Evolutionary conservation across 371 early-diverging fungal genomes (phyloP).

Genomic region (Saksenaea oblongispora): DNA sequence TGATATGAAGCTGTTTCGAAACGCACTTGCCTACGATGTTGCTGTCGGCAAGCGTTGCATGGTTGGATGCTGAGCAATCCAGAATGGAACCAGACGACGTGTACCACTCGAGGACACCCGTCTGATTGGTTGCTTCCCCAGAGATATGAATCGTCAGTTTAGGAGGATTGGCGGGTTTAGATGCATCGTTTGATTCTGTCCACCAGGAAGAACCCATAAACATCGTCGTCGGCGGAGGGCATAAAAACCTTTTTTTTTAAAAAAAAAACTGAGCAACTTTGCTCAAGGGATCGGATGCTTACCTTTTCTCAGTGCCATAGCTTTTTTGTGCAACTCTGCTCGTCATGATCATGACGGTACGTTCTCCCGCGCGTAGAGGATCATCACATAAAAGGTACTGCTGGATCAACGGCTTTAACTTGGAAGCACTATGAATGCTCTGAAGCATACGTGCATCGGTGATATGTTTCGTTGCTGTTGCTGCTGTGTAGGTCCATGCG

Average conservation of each 20-base stretch:
- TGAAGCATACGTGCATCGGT: slow-evolving; percentile 30
- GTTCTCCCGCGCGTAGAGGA: slow-evolving; percentile 55
- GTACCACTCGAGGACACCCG: slow-evolving; percentile 35
- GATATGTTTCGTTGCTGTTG: slow-evolving; percentile 17
- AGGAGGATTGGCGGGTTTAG: slow-evolving; percentile 16
- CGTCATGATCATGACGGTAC: slow-evolving; percentile 67
- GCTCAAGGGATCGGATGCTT: slow-evolving; percentile 9
- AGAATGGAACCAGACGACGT: slow-evolving; percentile 23
- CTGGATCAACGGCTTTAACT: slow-evolving; percentile 38
- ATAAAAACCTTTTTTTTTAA: slow-evolving; percentile 48
- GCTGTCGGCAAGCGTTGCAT: slow-evolving; percentile 29
- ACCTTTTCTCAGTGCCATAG: slow-evolving; percentile 80
- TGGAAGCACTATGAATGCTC: slow-evolving; percentile 21
- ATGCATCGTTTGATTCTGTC: slow-evolving; percentile 18
- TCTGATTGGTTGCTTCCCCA: slow-evolving; percentile 33
- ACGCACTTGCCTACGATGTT: slow-evolving; percentile 69
- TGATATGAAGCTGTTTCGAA: slow-evolving; percentile 82
- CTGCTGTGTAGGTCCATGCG: slow-evolving; percentile 15
- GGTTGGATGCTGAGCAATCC: slow-evolving; percentile 17
- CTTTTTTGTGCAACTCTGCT: slow-evolving; percentile 80
- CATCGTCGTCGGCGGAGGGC: slow-evolving; percentile 73
- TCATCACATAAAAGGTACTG: slow-evolving; percentile 43
- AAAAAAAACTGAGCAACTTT: slow-evolving; percentile 7
- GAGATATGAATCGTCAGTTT: slow-evolving; percentile 35
- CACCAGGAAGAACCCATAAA: slow-evolving; percentile 66